Base-by-base conservation (phyloP, 2,329 filamentous ascomycete species). In the Davidsoniella eucalypti region DNA sequence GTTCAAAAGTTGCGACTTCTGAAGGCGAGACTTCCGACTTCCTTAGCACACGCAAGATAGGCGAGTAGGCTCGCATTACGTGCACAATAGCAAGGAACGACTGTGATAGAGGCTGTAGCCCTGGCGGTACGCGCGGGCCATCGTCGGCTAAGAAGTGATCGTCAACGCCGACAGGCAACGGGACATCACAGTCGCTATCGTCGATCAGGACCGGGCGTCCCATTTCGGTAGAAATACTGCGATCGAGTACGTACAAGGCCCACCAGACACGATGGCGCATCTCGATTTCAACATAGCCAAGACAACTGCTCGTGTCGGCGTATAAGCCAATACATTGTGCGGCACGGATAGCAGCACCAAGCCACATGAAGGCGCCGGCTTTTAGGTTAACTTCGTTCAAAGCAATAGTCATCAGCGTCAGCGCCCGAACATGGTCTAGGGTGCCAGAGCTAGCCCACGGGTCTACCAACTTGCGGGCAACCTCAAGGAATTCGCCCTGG, bases 201-300 rank as follows among this genome's bases (percentile, higher is more conserved):
- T 88, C 75, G 59, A 96, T 94, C 56, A 88, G 66, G 51, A 84
- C 76, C 0, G 90, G 87, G 47, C 83, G 79, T 7, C 86, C 84
- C 33, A 87, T 71, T 61, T 94, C 88, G 10, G 94, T 69, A 0
- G 87, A 80, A 46, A 93, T 68, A 23, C 84, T 74, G 55, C 87
- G 78, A 65, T 98, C 92, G 67, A 88, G 79, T 42, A 87, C 78
- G 64, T 96, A 96, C 51, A 94, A 77, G 12, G 85, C 79, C 87
- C 92, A 98, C 90, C 90, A 98, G 2, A 92, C 77, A 50, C 88
- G 75, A 54, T 84, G 78, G 50, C 88, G 78, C 78, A 90, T 87
- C 64, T 96, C 90, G 9, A 76, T 76, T 58, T 94, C 87, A 12
- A 94, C 69, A 18, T 53, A 49, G 1, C 79, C 71, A 2, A 83